Base-by-base conservation (phyloP, 495 filamentous ascomycete genomes). In the Cercophora sp. region DNA sequence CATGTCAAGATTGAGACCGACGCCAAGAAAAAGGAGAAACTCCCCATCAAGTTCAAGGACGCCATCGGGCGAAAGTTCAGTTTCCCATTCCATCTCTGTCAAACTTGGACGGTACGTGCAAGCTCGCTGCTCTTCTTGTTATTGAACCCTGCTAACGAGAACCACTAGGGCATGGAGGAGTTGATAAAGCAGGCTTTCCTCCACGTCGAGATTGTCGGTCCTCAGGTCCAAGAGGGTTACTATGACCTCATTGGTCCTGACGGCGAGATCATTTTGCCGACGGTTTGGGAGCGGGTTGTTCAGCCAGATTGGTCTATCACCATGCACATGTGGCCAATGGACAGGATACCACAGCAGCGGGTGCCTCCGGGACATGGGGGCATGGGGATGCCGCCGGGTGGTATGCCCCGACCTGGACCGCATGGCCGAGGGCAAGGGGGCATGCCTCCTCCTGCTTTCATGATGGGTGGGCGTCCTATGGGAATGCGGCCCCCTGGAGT, bases 251-350 rank as follows among this genome's bases (percentile, higher is more conserved):
- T 89, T 15, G 87, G 86, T 1, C 88, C 88, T 1, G 85, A 92
- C 63, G 86, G 86, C 49, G 88, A 92, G 58, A 93, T 95, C 58
- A 89, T 95, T 56, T 82, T 95, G 18, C 89, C 88, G 5, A 81
- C 87, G 54, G 83, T 93, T 6, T 95, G 89, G 89, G 89, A 93
- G 52, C 88, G 82, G 47, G 83, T 90, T 40, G 71, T 95, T 37
- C 81, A 93, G 68, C 89, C 89, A 5, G 89, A 91, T 64, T 95
- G 88, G 89, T 76, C 80, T 32, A 86, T 96, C 60, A 91, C 85
- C 2, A 96, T 96, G 92, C 88, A 94, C 57, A 93, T 96, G 89
- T 96, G 91, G 91, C 91, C 92, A 4, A 86, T 96, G 76, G 75
- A 78, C 20, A 70, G 70, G 56, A 51, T 57, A n/a, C 61, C 66